Evolutionary conservation across 805 yeast genomes (phyloP).

Genomic region (Starmera caribaea): DNA sequence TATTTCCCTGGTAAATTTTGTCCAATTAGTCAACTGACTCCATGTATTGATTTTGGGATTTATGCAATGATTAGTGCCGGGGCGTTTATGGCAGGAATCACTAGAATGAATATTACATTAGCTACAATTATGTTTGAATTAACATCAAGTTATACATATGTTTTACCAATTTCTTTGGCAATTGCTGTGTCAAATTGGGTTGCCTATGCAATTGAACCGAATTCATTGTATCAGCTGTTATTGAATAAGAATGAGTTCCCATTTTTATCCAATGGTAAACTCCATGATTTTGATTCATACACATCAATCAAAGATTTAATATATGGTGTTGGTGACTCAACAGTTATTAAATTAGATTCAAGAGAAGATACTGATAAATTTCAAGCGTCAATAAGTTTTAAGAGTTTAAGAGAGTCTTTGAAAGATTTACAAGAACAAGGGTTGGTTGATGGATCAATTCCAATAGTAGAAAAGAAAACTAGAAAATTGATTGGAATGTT

Average conservation of each 20-base stretch:
- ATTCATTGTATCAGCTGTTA: conserved; percentile 39
- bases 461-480: conserved; percentile 25
- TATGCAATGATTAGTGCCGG: conserved; percentile 48
- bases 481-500: conserved; percentile 31
- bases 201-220: conserved; percentile 40
- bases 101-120: conserved; percentile 43
- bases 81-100: conserved; percentile 48
- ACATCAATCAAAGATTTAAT: conserved; percentile 31
- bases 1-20: conserved; percentile 6
- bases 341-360: not conserved
- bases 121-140: conserved; percentile 44
- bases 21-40: conserved; percentile 8
- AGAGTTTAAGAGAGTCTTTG: conserved; percentile 25
- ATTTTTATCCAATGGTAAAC: conserved; percentile 34
- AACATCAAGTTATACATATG: conserved; percentile 47
- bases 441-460: conserved; percentile 43
- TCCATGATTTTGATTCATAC: conserved; percentile 22
- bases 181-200: conserved; percentile 51
- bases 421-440: conserved; percentile 28
- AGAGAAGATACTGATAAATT: not conserved
- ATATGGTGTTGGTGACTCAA: conserved; percentile 10
- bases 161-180: conserved; percentile 45
- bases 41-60: conserved; percentile 38
- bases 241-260: conserved; percentile 42
- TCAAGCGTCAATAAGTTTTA: conserved; percentile 10